phyloP scores from a whole-genome alignment of 1,139 yeast genomes.

The Saccharomycopsis hybrid region DNA sequence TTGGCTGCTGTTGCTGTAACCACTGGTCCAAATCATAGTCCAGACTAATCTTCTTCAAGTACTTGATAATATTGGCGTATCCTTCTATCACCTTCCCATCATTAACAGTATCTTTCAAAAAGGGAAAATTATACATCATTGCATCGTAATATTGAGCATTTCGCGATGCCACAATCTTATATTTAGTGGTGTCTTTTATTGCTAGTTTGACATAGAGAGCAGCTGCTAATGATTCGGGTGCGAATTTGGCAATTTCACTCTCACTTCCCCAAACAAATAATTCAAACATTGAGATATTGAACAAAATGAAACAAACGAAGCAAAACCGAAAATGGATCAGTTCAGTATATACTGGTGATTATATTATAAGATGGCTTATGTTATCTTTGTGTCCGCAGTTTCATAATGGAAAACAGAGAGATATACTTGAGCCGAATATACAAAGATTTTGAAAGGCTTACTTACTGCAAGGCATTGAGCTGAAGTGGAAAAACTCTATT shows the following conservation, averaged over 20 bases:
- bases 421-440: too few species aligned
- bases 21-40: neutral
- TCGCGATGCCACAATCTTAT: slow-evolving; percentile 7
- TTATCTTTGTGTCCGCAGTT: too few species aligned
- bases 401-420: too few species aligned
- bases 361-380: too few species aligned
- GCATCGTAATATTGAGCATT: slow-evolving; percentile 5
- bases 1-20: too few species aligned
- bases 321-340: too few species aligned
- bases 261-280: slow-evolving; percentile 19
- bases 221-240: slow-evolving; percentile 18
- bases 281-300: too few species aligned
- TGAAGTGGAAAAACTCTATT: too few species aligned
- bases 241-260: slow-evolving; percentile 5
- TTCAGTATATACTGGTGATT: too few species aligned
- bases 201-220: slow-evolving; percentile 11
- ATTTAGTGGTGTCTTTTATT: neutral
- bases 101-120: slow-evolving; percentile 10
- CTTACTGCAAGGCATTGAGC: too few species aligned
- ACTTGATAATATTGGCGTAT: slow-evolving; percentile 9
- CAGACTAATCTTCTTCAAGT: slow-evolving; percentile 9
- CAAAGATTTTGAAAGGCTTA: too few species aligned
- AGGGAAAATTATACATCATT: slow-evolving; percentile 12
- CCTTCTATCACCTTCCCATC: slow-evolving; percentile 14
- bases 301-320: too few species aligned